Conservation (phyloP, 2,329 filamentous ascomycete species). For the Stagonosporopsis rhizophila region DNA sequence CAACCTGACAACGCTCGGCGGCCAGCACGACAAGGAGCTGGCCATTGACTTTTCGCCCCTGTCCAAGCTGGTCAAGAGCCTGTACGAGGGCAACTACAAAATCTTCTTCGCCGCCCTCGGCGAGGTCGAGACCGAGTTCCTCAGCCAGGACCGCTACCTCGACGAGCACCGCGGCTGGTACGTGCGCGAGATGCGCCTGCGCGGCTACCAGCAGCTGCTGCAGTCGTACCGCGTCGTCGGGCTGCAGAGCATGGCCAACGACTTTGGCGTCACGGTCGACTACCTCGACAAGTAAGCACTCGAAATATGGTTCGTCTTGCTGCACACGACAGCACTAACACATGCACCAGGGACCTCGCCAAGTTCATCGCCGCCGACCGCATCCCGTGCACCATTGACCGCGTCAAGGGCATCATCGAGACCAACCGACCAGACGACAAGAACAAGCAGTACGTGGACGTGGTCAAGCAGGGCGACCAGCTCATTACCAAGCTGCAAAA, state of each 20-base stretch:
- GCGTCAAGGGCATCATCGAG: conserved; percentile 95
- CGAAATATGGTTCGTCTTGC: too few relatives aligned
- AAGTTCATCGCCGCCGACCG: conserved; percentile 96
- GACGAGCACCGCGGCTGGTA: conserved; percentile 97
- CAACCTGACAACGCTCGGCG: conserved; percentile 86
- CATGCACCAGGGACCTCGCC: conserved; percentile 80
- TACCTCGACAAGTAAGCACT: conserved; percentile 97
- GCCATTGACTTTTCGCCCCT: conserved; percentile 89
- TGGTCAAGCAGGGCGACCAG: conserved; percentile 96
- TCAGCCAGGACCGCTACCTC: conserved; percentile 92
- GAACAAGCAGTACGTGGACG: conserved; percentile 99
- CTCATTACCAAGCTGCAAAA: conserved; percentile 99
- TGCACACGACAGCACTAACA: conserved; percentile 20
- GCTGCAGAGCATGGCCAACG: conserved; percentile 94
- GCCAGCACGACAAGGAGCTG: conserved; percentile 78
- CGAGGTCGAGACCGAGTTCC: conserved; percentile 89
- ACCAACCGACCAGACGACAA: conserved; percentile 98
- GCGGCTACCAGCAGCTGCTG: conserved; percentile 94
- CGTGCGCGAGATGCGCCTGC: conserved; percentile 95
- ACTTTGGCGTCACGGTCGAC: conserved; percentile 96
- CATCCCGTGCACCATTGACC: conserved; percentile 96
- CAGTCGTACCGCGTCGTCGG: conserved; percentile 98
- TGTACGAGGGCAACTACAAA: conserved; percentile 95
- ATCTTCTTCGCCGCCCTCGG: conserved; percentile 91
- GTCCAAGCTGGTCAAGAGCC: conserved; percentile 83